Evolutionary conservation across 2,329 filamentous ascomycete genomes (phyloP).

Genomic region (Verticillium klebahnii): DNA sequence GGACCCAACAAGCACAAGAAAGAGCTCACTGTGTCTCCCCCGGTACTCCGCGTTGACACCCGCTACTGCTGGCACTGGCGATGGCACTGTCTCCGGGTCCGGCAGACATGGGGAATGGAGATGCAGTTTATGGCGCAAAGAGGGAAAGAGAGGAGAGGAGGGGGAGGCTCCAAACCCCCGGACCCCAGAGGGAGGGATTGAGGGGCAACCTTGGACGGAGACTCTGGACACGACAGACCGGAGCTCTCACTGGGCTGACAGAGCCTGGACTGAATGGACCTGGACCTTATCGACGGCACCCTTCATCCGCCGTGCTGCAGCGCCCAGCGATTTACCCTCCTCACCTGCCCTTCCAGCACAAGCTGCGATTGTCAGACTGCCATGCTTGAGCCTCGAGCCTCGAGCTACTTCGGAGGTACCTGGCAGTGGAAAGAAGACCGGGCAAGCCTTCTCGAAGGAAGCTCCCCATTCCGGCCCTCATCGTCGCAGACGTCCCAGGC

Average conservation of each 20-base stretch:
- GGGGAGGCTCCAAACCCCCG: background rate
- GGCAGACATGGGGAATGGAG: background rate
- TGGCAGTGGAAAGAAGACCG: background rate
- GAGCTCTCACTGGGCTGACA: too few species aligned
- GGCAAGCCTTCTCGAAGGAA: background rate
- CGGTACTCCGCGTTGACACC: background rate
- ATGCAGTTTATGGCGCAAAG: background rate
- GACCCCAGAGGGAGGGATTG: background rate
- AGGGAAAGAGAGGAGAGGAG: background rate
- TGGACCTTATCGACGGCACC: background rate
- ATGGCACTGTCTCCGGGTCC: too few species aligned
- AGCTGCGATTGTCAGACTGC: background rate
- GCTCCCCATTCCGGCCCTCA: too few species aligned
- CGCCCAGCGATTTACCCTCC: background rate
- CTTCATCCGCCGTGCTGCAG: background rate
- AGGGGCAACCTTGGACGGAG: background rate
- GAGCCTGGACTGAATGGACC: background rate
- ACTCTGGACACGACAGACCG: background rate
- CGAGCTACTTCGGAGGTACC: background rate
- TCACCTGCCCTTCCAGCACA: background rate
- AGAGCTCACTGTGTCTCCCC: background rate
- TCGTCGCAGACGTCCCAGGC: background rate
- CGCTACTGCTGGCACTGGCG: background rate
- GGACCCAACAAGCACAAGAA: too few species aligned
- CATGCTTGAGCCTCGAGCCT: too few species aligned